These are phyloP conservation scores for Madurella mycetomatis DNA, from an alignment of 2,329 filamentous ascomycete genomes.

Conservation along the genomic window DNA sequence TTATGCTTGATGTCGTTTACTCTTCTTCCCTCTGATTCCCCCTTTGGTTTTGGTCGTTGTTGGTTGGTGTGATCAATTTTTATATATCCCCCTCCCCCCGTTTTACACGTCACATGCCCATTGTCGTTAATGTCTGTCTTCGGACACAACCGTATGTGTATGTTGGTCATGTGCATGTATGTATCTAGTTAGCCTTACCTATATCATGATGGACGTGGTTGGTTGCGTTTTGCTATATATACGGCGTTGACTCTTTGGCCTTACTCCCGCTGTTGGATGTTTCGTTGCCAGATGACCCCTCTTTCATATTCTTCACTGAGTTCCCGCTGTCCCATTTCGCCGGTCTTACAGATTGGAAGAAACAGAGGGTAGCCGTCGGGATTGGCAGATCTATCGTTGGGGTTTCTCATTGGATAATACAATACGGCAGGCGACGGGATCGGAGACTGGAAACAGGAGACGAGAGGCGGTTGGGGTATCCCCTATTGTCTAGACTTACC, in stretches of 20 bases:
- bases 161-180: slow-evolving; percentile 12
- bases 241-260: background rate
- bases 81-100: background rate
- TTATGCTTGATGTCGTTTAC: background rate
- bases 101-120: background rate
- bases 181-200: slow-evolving; percentile 2
- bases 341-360: too few relatives aligned
- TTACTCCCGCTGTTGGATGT: background rate
- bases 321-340: too few relatives aligned
- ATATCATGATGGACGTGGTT: slow-evolving; percentile 1
- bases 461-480: too few relatives aligned
- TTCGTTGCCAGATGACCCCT: too few relatives aligned
- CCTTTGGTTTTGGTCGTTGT: background rate
- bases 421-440: too few relatives aligned
- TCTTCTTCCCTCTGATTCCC: background rate
- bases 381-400: too few relatives aligned
- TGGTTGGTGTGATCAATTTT: background rate
- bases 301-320: too few relatives aligned
- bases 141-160: background rate
- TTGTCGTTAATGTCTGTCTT: background rate
- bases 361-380: too few relatives aligned
- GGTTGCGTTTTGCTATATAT: background rate
- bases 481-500: too few relatives aligned
- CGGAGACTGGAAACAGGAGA: too few relatives aligned
- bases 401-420: too few relatives aligned